Evolutionary conservation across 345 rosid genomes (phyloP), one percentile per base, ranked within the genome.

Genomic region (Melastoma malabathricum): DNA sequence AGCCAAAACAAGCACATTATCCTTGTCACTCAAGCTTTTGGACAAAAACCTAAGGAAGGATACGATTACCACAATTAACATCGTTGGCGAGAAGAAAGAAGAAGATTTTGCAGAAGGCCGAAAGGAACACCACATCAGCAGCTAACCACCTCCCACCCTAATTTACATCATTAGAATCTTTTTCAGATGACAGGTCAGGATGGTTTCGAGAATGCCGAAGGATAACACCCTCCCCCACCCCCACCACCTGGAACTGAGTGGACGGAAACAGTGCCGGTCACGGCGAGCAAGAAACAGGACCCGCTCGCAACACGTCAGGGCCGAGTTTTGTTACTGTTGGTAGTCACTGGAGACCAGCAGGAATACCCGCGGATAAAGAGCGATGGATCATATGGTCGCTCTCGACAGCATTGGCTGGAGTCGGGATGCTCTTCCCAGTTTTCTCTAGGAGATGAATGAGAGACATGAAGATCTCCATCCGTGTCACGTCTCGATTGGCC

Each of bases 381-480:
- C 60, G 70, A 25, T 66, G 76, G 43, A 67, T 72, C 71, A 76
- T 63, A 69, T 64, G 64, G 54, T 67, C 67, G 63, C 65, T 74
- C 65, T 80, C 92, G 71, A 76, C 60, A 12, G 67, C 61, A 69
- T 56, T 65, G 51, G 65, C 68, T 4, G 74, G 53, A 43, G 64
- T 45, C 52, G 75, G 27, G 25, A 71, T 56, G 58, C 82, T 73
- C 64, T 79, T 79, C 63, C 68, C 67, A 29, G 89, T 82, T 68
- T 84, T 83, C 72, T 92, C 90, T 72, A 92, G 53, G 31, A 84
- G 81, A 48, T 58, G 80, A 70, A 92, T 88, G 23, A 92, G 82
- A 8, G 88, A 83, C 89, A 81, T 71, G 46, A 93, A 88, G 62
- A 93, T 79, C 55, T 93, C 95, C 88, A 88, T 82, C 72, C 99